Evolutionary conservation across 257 asterid genomes (phyloP).

Genomic region (Verbena officinalis): DNA sequence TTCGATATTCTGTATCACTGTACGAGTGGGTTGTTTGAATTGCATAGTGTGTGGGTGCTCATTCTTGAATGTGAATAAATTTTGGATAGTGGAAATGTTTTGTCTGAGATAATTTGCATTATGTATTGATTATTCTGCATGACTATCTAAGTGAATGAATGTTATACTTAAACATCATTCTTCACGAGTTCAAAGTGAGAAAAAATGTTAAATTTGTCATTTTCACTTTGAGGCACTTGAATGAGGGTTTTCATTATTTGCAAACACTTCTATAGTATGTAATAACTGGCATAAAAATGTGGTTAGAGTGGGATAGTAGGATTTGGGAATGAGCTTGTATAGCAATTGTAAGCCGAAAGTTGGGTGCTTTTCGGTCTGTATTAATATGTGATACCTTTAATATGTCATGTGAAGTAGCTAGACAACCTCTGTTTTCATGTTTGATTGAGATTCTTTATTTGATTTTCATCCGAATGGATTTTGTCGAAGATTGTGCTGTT

Average conservation of each 20-base stretch:
- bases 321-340: constrained; percentile 5
- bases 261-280: background rate
- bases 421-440: background rate
- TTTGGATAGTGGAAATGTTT: constrained; percentile 2
- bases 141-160: background rate
- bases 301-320: background rate
- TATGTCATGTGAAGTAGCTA: constrained; percentile 2
- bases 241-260: background rate
- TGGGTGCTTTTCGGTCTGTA: constrained; percentile 1
- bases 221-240: background rate
- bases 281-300: background rate
- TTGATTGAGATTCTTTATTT: constrained; percentile 6
- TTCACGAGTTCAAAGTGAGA: background rate
- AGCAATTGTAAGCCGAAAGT: background rate
- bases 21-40: background rate
- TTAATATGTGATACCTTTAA: background rate
- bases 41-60: background rate
- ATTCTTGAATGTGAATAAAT: constrained; percentile 10
- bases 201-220: background rate
- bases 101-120: background rate
- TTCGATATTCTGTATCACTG: background rate
- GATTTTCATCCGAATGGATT: background rate
- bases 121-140: constrained; percentile 7
- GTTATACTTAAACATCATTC: background rate
- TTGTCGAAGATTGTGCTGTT: background rate